Conservation (phyloP, 371 early-diverging fungal genomes). For the Mortierella sp. region DNA sequence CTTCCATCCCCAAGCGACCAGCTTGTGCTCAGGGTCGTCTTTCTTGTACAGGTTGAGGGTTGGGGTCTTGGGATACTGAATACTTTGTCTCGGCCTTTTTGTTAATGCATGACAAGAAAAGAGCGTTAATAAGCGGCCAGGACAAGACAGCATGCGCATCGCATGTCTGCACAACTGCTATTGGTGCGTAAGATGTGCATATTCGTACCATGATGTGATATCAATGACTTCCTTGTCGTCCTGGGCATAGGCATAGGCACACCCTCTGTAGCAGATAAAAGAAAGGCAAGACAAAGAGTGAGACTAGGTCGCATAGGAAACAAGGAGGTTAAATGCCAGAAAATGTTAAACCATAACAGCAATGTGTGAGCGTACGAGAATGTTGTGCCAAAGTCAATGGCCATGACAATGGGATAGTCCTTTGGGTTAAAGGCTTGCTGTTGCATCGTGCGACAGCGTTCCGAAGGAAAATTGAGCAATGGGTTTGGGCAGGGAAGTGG, state of each 20-base stretch:
- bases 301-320: not conserved
- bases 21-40: conserved; percentile 40
- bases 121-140: too few relatives aligned
- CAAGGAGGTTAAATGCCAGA: not conserved
- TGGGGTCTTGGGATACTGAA: conserved; percentile 65
- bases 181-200: too few relatives aligned
- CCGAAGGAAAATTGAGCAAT: not conserved
- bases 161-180: too few relatives aligned
- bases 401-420: conserved; percentile 54
- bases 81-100: conserved; percentile 64
- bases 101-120: too few relatives aligned
- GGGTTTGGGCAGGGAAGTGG: not conserved
- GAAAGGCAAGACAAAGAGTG: not conserved
- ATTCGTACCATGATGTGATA: conserved; percentile 64
- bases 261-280: conserved; percentile 48
- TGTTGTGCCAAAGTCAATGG: conserved; percentile 70
- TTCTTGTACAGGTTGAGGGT: conserved; percentile 58
- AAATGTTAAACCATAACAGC: too few relatives aligned
- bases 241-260: conserved; percentile 68
- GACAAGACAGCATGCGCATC: too few relatives aligned
- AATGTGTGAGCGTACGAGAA: conserved; percentile 56
- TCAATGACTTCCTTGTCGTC: conserved; percentile 65
- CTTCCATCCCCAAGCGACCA: conserved; percentile 67
- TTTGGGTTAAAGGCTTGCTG: conserved; percentile 44
- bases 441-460: conserved; percentile 34